Conservation (phyloP, 2,329 filamentous ascomycete genomes). For the Botrytis byssoidea region DNA sequence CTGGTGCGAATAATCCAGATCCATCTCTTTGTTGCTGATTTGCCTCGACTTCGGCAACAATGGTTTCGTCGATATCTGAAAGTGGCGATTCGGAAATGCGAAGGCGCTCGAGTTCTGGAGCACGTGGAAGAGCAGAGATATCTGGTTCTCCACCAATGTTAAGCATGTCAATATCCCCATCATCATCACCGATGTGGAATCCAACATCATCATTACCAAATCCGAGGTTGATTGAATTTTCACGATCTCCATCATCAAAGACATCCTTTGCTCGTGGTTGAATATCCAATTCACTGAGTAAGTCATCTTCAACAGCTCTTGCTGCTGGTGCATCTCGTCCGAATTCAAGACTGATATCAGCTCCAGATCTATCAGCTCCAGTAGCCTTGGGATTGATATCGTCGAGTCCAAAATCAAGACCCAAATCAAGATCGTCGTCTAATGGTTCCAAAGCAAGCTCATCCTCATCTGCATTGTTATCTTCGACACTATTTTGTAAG, state of each 20-base stretch:
- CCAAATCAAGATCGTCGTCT: slow-evolving; percentile 70
- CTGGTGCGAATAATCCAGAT: slow-evolving; percentile 56
- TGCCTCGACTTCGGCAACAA: slow-evolving; percentile 58
- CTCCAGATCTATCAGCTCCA: slow-evolving; percentile 32
- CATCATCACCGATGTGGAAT: slow-evolving; percentile 59
- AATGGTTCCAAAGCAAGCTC: slow-evolving; percentile 52
- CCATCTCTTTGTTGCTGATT: slow-evolving; percentile 51
- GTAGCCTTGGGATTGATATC: slow-evolving; percentile 33
- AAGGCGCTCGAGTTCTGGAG: slow-evolving; percentile 50
- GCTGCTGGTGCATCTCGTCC: slow-evolving; percentile 80
- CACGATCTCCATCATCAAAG: slow-evolving; percentile 49
- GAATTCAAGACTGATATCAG: slow-evolving; percentile 72
- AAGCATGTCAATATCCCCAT: slow-evolving; percentile 64
- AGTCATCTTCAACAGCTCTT: slow-evolving; percentile 65
- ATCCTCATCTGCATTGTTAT: slow-evolving; percentile 49
- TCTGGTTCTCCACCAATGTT: slow-evolving; percentile 60
- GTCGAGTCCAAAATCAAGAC: slow-evolving; percentile 64
- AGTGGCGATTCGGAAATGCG: slow-evolving; percentile 69
- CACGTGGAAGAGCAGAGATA: slow-evolving; percentile 48
- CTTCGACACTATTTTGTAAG: slow-evolving; percentile 61
- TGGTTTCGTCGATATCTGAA: slow-evolving; percentile 65
- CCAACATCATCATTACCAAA: slow-evolving; percentile 50
- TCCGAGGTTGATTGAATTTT: slow-evolving; percentile 54
- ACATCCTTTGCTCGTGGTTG: slow-evolving; percentile 56
- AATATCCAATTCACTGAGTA: slow-evolving; percentile 61